Conservation (phyloP, 129 eudicot genomes). For the Ambrosia trifida region DNA sequence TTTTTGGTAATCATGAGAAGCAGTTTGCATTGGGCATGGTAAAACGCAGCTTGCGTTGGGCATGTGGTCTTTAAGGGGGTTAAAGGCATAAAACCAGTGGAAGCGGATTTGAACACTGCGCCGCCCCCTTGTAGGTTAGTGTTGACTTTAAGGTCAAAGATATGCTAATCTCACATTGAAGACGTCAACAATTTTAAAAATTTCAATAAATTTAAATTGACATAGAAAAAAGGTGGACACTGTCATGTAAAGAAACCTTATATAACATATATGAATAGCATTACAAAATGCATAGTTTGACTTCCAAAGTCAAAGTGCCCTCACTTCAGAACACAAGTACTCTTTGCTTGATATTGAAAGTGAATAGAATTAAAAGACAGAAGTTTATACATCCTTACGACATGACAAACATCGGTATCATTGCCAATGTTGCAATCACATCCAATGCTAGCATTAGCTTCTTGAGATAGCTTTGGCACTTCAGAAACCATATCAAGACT, state of each 20-base stretch:
- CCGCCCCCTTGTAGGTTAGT: too few relatives aligned
- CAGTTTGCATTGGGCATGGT: too few relatives aligned
- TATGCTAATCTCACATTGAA: background rate
- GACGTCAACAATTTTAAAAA: background rate
- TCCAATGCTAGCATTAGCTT: constrained; percentile 49
- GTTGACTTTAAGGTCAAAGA: constrained; percentile 26
- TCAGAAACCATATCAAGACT: constrained; percentile 50
- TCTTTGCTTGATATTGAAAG: background rate
- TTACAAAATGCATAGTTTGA: constrained; percentile 13
- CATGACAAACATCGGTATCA: constrained; percentile 54
- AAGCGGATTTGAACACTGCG: too few relatives aligned
- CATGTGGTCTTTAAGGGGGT: too few relatives aligned
- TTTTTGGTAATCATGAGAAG: background rate
- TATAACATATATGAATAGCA: too few relatives aligned
- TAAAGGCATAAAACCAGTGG: too few relatives aligned
- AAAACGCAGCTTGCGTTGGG: too few relatives aligned
- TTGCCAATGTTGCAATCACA: constrained; percentile 66
- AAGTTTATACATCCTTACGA: constrained; percentile 61
- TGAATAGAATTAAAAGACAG: constrained; percentile 28
- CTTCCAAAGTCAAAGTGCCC: constrained; percentile 19
- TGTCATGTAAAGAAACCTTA: too few relatives aligned
- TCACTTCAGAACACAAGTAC: background rate
- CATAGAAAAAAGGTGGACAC: background rate
- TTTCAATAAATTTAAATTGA: background rate
- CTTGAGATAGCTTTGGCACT: constrained; percentile 37